Evolutionary conservation across 1,139 yeast genomes (phyloP), one percentile per base, ranked within the genome.

Genomic region (Protomyces gravidus): DNA sequence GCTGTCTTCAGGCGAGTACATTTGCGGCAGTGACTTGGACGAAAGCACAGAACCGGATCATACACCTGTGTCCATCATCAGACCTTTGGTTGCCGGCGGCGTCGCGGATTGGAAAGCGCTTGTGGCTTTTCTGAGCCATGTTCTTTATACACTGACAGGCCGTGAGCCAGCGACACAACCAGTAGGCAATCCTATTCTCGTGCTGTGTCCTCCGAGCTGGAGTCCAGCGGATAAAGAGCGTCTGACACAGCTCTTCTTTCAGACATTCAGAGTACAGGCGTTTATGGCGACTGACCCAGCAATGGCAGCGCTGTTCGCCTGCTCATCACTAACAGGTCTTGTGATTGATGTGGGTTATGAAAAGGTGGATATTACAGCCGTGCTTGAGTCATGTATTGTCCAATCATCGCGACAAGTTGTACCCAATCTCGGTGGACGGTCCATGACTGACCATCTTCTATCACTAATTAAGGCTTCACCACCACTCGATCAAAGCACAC

Each of bases 261-360:
- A 89, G 71, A 74, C 76, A 17, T 75, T 89, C 67, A 85, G 85
- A 62, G 76, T 89, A 59, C 84, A 88, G 5, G 94, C 88, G 0
- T 82, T 90, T 67, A 79, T 88, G 56, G 71, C 89, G 2, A 69
- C 87, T 50, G 89, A 95, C 59, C 74, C 80, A 40, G 77, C 92
- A 0, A 73, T 89, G 50, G 87, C 90, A 3, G 77, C 90, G 0
- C 76, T 85, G 13, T 89, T 84, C 71, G 94, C 96, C 0, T 79
- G 85, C 69, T 84, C 84, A 9, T 74, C 83, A 19, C 71, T 72
- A 28, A 81, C 78, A 61, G 80, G 92, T 0, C 72, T 85, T 42
- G 88, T 92, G 23, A 82, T 92, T 50, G 95, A 92, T 71, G 78
- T 92, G 48, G 97, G 97, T 21, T 76, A 78, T 62, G 81, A 84